Evolutionary conservation across 805 yeast species (phyloP).

Genomic region (Saccharomycopsis sp.): DNA sequence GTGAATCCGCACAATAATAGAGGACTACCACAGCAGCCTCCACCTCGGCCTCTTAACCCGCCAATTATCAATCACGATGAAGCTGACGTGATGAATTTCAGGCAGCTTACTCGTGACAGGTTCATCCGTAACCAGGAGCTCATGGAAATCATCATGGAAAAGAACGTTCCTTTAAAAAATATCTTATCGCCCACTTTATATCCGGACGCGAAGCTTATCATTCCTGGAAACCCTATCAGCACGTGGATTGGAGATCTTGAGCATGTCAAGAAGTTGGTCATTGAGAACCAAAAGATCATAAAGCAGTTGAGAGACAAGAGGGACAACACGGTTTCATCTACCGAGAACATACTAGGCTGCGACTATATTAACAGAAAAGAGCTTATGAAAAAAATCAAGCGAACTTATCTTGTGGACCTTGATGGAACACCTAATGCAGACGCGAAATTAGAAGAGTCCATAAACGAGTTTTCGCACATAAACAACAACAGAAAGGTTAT

Average conservation of each 20-base stretch:
- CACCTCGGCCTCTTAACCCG: background rate
- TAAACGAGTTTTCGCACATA: background rate
- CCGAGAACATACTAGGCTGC: background rate
- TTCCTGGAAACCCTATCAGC: constrained; percentile 6
- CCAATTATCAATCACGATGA: constrained; percentile 36
- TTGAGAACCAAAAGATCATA: constrained; percentile 20
- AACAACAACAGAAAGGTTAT: background rate
- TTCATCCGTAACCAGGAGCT: constrained; percentile 43
- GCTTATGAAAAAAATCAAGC: background rate
- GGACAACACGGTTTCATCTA: background rate
- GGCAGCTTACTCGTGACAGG: constrained; percentile 39
- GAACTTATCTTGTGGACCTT: background rate
- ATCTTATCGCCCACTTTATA: constrained; percentile 36
- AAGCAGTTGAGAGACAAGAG: constrained; percentile 21
- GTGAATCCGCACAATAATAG: background rate
- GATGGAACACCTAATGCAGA: constrained; percentile 4
- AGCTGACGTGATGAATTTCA: constrained; percentile 45
- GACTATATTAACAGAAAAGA: background rate
- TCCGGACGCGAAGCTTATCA: constrained; percentile 14
- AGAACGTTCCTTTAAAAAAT: constrained; percentile 38
- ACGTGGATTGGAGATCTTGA: constrained; percentile 19
- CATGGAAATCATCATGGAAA: constrained; percentile 41
- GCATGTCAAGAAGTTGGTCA: constrained; percentile 9
- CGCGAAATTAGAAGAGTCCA: background rate
- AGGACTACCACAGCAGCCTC: background rate